These are phyloP conservation scores for Triticum aestivum DNA, from an alignment of 176 grass and related monocot species.

Conservation along the genomic window IWGSC_CS_RefSeq_v2.1 NC_057814.1:243068685-243069184, in stretches of 20 bases:
- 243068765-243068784: constrained; percentile 44
- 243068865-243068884: constrained; percentile 55
- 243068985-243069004: constrained; percentile 27
- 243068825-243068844: constrained; percentile 49
- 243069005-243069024: constrained; percentile 18
- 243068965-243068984: constrained; percentile 29
- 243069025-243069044: constrained; percentile 20
- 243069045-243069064: constrained; percentile 42
- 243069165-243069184: constrained; percentile 61
- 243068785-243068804: constrained; percentile 43
- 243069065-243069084: not conserved
- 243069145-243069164: constrained; percentile 60
- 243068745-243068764: constrained; percentile 29
- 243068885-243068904: constrained; percentile 51
- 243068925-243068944: constrained; percentile 55
- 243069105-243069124: constrained; percentile 21
- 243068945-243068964: constrained; percentile 27
- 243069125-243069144: constrained; percentile 51
- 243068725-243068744: constrained; percentile 41
- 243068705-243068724: constrained; percentile 52
- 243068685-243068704: constrained; percentile 64
- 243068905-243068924: constrained; percentile 43
- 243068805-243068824: constrained; percentile 37
- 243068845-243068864: constrained; percentile 42
- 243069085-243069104: constrained; percentile 34